Evolutionary conservation across 805 yeast species (phyloP).

Genomic region (Candida arabinofermentans): DNA sequence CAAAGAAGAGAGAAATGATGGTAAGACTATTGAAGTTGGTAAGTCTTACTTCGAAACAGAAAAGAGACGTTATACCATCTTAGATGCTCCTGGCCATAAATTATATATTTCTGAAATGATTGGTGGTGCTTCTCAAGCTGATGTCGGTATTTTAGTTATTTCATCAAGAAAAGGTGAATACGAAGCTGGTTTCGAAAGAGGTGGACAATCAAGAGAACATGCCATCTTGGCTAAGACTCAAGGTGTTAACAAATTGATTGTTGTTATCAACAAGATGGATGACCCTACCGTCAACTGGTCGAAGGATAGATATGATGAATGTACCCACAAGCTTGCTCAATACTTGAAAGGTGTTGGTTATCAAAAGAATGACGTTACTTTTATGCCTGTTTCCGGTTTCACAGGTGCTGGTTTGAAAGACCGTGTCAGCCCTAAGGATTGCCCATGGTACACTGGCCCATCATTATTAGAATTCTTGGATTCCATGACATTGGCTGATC

Average conservation of each 20-base stretch:
- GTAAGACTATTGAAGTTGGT: slow-evolving; percentile 99
- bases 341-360: slow-evolving; percentile 91
- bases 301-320: slow-evolving; percentile 92
- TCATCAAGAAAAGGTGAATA: slow-evolving; percentile 99
- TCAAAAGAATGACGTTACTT: slow-evolving; percentile 77
- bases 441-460: slow-evolving; percentile 96
- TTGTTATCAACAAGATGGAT: slow-evolving; percentile 97
- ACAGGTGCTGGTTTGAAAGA: slow-evolving; percentile 97
- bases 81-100: slow-evolving; percentile 99
- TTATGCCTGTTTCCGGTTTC: slow-evolving; percentile 98
- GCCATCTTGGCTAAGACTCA: slow-evolving; percentile 96
- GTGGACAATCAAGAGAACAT: slow-evolving; percentile 98
- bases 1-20: slow-evolving; percentile 97
- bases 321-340: slow-evolving; percentile 72
- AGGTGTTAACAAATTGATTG: slow-evolving; percentile 92
- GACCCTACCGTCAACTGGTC: slow-evolving; percentile 97
- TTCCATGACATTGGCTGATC: slow-evolving; percentile 70
- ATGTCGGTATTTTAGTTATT: slow-evolving; percentile 94
- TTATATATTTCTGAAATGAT: slow-evolving; percentile 99
- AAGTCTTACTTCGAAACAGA: slow-evolving; percentile 97
- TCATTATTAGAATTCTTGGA: slow-evolving; percentile 88
- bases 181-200: slow-evolving; percentile 98
- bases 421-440: slow-evolving; percentile 60
- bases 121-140: slow-evolving; percentile 99
- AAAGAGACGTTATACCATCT: slow-evolving; percentile 93